phyloP scores from a whole-genome alignment of 78 protist species.

The Bigelowiella natans region DNA sequence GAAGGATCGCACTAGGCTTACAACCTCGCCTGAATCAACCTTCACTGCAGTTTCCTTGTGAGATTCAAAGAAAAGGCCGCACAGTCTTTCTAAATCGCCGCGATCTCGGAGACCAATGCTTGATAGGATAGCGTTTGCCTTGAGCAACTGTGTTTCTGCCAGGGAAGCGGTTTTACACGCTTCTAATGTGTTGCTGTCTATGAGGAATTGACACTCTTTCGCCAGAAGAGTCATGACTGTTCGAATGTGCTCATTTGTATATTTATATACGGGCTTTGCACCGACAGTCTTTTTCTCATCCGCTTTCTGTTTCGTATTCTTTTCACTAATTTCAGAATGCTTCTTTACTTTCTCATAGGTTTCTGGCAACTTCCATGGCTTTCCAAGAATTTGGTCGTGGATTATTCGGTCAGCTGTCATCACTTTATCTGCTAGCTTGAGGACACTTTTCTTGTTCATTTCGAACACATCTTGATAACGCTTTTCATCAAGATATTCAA shows the following conservation, averaged over 20 bases:
- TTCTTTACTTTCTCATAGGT: not conserved
- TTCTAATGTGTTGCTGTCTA: not conserved
- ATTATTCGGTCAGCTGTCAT: constrained; percentile 56
- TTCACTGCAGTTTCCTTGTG: not conserved
- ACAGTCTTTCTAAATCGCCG: not conserved
- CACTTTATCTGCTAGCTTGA: constrained; percentile 47
- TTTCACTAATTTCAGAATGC: not conserved
- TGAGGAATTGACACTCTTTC: not conserved
- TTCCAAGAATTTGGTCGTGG: constrained; percentile 31
- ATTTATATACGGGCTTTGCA: too few species aligned
- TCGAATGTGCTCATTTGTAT: not conserved
- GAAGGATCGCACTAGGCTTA: not conserved
- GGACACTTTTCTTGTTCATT: constrained; percentile 52
- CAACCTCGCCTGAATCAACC: not conserved
- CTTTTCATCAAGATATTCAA: constrained; percentile 37
- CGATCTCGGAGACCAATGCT: not conserved
- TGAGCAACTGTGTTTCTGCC: not conserved
- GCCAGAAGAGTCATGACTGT: not conserved
- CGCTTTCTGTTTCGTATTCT: not conserved
- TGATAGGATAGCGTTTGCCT: not conserved
- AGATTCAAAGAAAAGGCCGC: not conserved
- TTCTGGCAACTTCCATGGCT: not conserved
- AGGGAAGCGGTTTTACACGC: not conserved
- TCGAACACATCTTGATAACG: constrained; percentile 47
- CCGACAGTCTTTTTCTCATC: not conserved